Percentiles rank a stretch among this genome's conserved stretches.
phyloP scores from a whole-genome alignment of 176 grass and related monocot species.

The Carex myosuroides region DNA sequence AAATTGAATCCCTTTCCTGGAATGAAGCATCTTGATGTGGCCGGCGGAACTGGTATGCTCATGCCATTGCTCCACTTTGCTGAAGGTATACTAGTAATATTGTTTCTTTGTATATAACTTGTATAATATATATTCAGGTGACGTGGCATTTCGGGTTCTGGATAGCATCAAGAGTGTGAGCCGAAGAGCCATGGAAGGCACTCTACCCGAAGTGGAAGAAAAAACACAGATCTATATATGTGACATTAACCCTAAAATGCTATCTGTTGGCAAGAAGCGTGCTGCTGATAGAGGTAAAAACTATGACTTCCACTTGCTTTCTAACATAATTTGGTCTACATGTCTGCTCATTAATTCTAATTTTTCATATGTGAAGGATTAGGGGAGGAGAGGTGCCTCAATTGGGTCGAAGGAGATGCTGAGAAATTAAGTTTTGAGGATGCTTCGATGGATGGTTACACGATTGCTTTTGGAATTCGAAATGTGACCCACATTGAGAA shows the following conservation, averaged over 20 bases:
- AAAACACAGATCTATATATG: slow-evolving; percentile 82
- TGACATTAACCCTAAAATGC: slow-evolving; percentile 94
- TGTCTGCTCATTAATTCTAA: not conserved
- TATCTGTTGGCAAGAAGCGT: slow-evolving; percentile 79
- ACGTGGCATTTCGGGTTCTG: slow-evolving; percentile 77
- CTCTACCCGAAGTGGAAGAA: slow-evolving; percentile 52
- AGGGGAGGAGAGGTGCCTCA: slow-evolving; percentile 41
- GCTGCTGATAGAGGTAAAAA: slow-evolving; percentile 60
- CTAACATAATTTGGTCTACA: not conserved
- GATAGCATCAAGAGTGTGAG: slow-evolving; percentile 68
- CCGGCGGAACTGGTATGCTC: slow-evolving; percentile 79
- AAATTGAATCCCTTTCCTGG: slow-evolving; percentile 80
- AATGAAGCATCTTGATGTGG: slow-evolving; percentile 94
- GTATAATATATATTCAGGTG: slow-evolving; percentile 38
- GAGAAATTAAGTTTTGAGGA: slow-evolving; percentile 88
- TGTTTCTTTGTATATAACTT: not conserved
- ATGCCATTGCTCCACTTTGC: not conserved
- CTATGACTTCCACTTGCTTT: not conserved
- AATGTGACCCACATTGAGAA: slow-evolving; percentile 97
- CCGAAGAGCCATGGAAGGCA: slow-evolving; percentile 42
- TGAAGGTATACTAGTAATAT: not conserved
- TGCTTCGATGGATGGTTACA: slow-evolving; percentile 88
- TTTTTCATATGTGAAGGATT: slow-evolving; percentile 37
- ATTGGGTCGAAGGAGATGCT: slow-evolving; percentile 84
- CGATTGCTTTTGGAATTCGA: slow-evolving; percentile 90